Evolutionary conservation across 352 stramenopile species (phyloP).

Genomic region (Globisporangium perplexum): DNA sequence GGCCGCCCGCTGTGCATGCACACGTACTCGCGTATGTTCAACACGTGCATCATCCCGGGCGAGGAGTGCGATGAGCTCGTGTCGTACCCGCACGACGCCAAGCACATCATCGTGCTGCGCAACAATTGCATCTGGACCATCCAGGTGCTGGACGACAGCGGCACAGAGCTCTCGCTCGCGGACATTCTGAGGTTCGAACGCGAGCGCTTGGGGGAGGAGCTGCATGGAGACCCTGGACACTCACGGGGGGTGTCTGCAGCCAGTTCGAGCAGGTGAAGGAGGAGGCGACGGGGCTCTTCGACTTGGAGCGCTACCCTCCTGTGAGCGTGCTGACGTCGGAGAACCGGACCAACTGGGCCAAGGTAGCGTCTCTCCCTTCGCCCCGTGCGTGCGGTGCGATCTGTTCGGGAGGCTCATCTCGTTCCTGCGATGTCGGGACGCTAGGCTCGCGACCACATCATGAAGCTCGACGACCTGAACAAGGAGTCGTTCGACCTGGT

Average conservation of each 20-base stretch:
- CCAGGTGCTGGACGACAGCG: constrained; percentile 72
- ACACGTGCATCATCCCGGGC: constrained; percentile 93
- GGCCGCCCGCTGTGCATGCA: constrained; percentile 91
- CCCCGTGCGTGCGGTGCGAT: not conserved
- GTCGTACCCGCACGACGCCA: constrained; percentile 86
- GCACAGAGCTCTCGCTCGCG: constrained; percentile 60
- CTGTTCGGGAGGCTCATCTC: not conserved
- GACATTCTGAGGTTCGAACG: constrained; percentile 74
- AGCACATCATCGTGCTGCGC: constrained; percentile 91
- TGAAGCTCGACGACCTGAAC: constrained; percentile 83
- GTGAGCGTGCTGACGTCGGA: constrained; percentile 94
- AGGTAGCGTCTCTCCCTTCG: constrained; percentile 38
- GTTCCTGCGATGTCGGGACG: not conserved
- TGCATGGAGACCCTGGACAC: not conserved
- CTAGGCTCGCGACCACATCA: constrained; percentile 73
- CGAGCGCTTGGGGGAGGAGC: no score
- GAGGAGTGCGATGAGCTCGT: constrained; percentile 84
- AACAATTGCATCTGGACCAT: constrained; percentile 89
- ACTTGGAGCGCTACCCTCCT: constrained; percentile 79
- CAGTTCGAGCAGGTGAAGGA: constrained; percentile 84
- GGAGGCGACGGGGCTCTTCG: constrained; percentile 81
- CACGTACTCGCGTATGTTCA: constrained; percentile 95
- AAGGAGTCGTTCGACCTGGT: constrained; percentile 90
- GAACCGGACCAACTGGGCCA: constrained; percentile 94
- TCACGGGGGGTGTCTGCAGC: constrained; percentile 12